Evolutionary conservation across 2,329 filamentous ascomycete genomes (phyloP).

Genomic region (Orbilia oligospora): DNA sequence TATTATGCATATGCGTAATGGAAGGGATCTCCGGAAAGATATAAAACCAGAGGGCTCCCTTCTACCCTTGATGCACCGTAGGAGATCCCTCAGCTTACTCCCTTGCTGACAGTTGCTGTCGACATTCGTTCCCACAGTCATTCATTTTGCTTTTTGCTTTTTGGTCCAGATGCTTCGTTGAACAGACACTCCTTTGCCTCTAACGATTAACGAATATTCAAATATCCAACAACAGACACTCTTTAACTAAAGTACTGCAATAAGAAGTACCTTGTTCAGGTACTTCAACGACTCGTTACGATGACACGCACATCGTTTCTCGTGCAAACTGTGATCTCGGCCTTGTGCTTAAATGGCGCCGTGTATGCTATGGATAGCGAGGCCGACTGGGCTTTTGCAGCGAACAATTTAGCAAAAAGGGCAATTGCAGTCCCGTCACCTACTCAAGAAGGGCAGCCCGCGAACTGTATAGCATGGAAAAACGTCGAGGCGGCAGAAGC

Average conservation of each 20-base stretch:
- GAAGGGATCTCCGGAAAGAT: slow-evolving; percentile 35
- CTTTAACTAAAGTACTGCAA: slow-evolving; percentile 24
- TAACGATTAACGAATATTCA: slow-evolving; percentile 12
- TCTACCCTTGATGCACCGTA: slow-evolving; percentile 29
- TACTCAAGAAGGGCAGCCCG: not conserved
- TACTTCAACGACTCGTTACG: slow-evolving; percentile 31
- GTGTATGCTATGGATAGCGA: slow-evolving; percentile 24
- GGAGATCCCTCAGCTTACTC: slow-evolving; percentile 26
- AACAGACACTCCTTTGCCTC: slow-evolving; percentile 10
- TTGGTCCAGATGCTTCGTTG: slow-evolving; percentile 15
- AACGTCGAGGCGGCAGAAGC: not conserved
- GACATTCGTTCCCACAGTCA: slow-evolving; percentile 36
- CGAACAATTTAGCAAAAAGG: slow-evolving; percentile 22
- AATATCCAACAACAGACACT: slow-evolving; percentile 8
- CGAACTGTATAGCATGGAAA: slow-evolving; percentile 34
- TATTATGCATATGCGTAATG: not conserved
- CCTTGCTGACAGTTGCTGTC: slow-evolving; percentile 39
- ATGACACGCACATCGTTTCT: slow-evolving; percentile 46
- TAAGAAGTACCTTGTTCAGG: slow-evolving; percentile 25
- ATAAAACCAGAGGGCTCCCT: slow-evolving; percentile 41
- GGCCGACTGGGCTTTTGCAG: slow-evolving; percentile 22
- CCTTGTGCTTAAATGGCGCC: slow-evolving; percentile 37
- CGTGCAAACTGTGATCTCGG: slow-evolving; percentile 17
- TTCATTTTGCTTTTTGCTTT: slow-evolving; percentile 33
- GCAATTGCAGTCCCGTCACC: slow-evolving; percentile 17